phyloP scores from a whole-genome alignment of 1,284 basidiomycete species.

The Prillingera fragicola region DNA sequence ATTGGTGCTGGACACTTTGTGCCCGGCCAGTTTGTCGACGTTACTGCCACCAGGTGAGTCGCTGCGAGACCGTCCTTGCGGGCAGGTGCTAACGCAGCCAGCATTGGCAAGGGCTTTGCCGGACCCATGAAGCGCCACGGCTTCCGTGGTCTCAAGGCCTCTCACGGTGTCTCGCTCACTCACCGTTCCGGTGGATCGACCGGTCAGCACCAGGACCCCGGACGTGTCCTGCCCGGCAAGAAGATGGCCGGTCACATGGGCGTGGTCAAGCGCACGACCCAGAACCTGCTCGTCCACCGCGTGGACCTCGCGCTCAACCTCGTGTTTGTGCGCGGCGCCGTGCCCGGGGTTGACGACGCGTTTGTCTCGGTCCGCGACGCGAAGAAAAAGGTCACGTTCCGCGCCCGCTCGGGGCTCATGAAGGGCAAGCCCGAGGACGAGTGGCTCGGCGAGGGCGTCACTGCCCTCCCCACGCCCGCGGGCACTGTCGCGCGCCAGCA shows the following conservation, averaged over 20 bases:
- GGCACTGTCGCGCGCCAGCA: slow-evolving; percentile 65
- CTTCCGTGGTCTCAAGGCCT: slow-evolving; percentile 84
- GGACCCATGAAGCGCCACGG: slow-evolving; percentile 97
- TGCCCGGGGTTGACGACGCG: slow-evolving; percentile 54
- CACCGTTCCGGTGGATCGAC: slow-evolving; percentile 92
- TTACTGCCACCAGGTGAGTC: slow-evolving; percentile 84
- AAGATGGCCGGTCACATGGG: slow-evolving; percentile 98
- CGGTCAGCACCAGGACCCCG: slow-evolving; percentile 91
- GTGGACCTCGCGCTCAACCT: slow-evolving; percentile 81
- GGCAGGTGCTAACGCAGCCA: slow-evolving; percentile 42
- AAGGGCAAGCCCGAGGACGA: slow-evolving; percentile 70
- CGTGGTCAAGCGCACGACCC: slow-evolving; percentile 70
- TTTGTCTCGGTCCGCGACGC: slow-evolving; percentile 69
- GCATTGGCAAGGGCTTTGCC: slow-evolving; percentile 94
- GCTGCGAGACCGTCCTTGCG: background rate
- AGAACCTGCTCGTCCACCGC: slow-evolving; percentile 84
- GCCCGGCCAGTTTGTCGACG: slow-evolving; percentile 94
- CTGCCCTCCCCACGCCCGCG: slow-evolving; percentile 83
- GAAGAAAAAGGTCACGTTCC: slow-evolving; percentile 69
- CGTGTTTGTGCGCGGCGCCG: slow-evolving; percentile 67
- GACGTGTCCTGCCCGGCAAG: slow-evolving; percentile 90
- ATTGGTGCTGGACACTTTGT: slow-evolving; percentile 93
- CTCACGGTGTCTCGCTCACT: slow-evolving; percentile 93
- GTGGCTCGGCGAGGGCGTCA: slow-evolving; percentile 74
- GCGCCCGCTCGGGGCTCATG: slow-evolving; percentile 53